These are phyloP conservation scores for Jamesozyma hellenica DNA, from an alignment of 805 yeast species.

Conservation along the genomic window DNA sequence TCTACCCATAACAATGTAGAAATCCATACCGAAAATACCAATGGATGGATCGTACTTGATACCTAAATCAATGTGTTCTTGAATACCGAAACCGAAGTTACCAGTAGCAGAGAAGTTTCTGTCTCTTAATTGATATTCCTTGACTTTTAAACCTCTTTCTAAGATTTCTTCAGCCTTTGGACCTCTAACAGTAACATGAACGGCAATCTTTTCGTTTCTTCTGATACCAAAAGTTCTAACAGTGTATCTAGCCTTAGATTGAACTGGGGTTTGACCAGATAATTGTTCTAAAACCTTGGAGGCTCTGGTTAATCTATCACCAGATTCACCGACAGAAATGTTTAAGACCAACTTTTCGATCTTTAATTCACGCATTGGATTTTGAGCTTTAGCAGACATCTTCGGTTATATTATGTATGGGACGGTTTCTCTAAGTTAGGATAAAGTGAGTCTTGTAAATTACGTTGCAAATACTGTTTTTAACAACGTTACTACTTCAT, in stretches of 20 bases:
- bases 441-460: too few relatives aligned
- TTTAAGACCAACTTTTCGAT: conserved; percentile 98
- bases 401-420: conserved; percentile 17
- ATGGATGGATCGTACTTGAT: conserved; percentile 99
- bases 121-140: conserved; percentile 93
- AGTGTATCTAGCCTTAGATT: conserved; percentile 99
- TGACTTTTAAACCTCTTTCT: conserved; percentile 99
- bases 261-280: conserved; percentile 99
- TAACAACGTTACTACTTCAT: too few relatives aligned
- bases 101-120: conserved; percentile 98
- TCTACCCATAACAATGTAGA: conserved; percentile 98
- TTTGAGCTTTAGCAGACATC: conserved; percentile 56
- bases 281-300: conserved; percentile 99
- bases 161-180: conserved; percentile 99
- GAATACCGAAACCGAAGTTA: conserved; percentile 99
- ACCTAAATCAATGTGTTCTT: conserved; percentile 99
- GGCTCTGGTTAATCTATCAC: conserved; percentile 99
- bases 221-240: conserved; percentile 99
- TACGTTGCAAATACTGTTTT: too few relatives aligned
- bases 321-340: conserved; percentile 99
- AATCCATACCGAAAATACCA: conserved; percentile 99
- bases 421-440: neutral
- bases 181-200: conserved; percentile 98
- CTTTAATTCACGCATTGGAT: conserved; percentile 97
- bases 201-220: conserved; percentile 99